Conservation (phyloP, 371 early-diverging fungal genomes). For the Mucor ambiguus region DNA sequence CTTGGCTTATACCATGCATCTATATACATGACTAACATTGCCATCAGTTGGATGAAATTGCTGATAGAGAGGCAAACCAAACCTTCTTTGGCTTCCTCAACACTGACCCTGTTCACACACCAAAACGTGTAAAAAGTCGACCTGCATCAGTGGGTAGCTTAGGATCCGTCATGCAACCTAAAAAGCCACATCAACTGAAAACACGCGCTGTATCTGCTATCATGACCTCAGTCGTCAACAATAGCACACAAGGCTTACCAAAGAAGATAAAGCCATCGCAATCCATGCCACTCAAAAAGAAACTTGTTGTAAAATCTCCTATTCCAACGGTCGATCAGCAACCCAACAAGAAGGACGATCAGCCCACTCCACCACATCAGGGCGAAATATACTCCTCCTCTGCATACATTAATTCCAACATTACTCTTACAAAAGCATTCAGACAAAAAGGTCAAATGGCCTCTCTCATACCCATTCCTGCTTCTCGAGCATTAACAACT, state of each 20-base stretch:
- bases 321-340: not conserved
- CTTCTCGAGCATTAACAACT: constrained; percentile 1
- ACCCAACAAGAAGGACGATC: not conserved
- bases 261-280: constrained; percentile 24
- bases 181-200: constrained; percentile 17
- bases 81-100: constrained; percentile 71
- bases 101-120: constrained; percentile 27
- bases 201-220: constrained; percentile 19
- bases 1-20: too few relatives aligned
- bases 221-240: not conserved
- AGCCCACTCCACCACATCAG: not conserved
- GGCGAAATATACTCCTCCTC: constrained; percentile 17
- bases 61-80: constrained; percentile 68
- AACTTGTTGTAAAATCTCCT: constrained; percentile 4
- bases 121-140: constrained; percentile 11
- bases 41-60: constrained; percentile 59
- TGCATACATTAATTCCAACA: constrained; percentile 22
- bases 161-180: constrained; percentile 14
- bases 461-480: constrained; percentile 29
- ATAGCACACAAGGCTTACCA: constrained; percentile 1
- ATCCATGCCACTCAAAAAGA: constrained; percentile 27
- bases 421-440: constrained; percentile 22
- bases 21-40: not conserved
- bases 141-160: constrained; percentile 24
- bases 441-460: constrained; percentile 19